These are phyloP conservation scores for Mortierella sp. DNA, from an alignment of 371 early-diverging fungal genomes.

Conservation along the genomic window DNA sequence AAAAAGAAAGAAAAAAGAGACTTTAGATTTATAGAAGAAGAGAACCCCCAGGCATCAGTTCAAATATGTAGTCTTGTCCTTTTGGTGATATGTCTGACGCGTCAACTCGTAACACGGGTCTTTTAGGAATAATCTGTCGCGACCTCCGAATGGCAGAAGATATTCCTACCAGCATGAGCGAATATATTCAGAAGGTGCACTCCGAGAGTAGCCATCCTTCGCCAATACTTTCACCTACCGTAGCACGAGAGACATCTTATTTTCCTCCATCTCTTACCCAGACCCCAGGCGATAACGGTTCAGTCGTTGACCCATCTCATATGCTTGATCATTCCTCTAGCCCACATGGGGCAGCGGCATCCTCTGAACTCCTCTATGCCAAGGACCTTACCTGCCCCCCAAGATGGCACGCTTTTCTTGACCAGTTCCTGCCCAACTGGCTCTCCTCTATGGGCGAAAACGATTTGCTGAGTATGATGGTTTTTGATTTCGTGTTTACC, in stretches of 20 bases:
- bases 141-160: conserved; percentile 21
- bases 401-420: conserved; percentile 29
- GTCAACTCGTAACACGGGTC: not conserved
- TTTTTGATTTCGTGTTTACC: not conserved
- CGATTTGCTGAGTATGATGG: conserved; percentile 33
- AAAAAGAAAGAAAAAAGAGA: no score
- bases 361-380: conserved; percentile 30
- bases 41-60: no score
- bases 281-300: no score
- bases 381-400: conserved; percentile 53
- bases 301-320: not conserved
- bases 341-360: not conserved
- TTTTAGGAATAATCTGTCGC: conserved; percentile 35
- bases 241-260: no score
- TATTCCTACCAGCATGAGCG: conserved; percentile 20
- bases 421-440: conserved; percentile 27
- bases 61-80: no score
- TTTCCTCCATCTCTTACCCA: no score
- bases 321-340: not conserved
- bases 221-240: not conserved
- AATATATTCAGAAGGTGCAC: conserved; percentile 34
- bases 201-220: not conserved
- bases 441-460: conserved; percentile 48
- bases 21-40: no score
- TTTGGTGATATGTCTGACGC: not conserved